Conservation (phyloP, 2,329 filamentous ascomycete genomes). For the Thermoascus crustaceus region DNA sequence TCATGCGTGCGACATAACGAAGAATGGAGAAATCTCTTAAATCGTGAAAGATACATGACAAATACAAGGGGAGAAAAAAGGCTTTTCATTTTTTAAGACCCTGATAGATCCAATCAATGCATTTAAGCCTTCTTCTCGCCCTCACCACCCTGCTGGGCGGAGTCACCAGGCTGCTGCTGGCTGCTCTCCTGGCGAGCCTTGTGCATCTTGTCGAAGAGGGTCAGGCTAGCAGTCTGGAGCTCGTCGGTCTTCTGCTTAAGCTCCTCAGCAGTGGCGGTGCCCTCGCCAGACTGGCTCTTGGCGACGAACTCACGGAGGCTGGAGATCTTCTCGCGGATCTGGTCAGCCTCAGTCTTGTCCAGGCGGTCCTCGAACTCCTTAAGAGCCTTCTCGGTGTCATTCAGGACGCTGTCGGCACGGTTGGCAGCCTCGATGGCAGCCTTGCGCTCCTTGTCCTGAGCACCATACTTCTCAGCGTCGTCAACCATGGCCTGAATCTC, state of each 20-base stretch:
- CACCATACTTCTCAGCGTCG: constrained; percentile 94
- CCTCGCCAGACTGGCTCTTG: constrained; percentile 92
- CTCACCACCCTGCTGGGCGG: constrained; percentile 40
- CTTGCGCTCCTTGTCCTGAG: constrained; percentile 95
- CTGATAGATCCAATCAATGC: constrained; percentile 3
- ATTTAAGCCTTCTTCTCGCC: constrained; percentile 65
- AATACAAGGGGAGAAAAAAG: constrained; percentile 13
- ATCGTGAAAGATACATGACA: constrained; percentile 16
- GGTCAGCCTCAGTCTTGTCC: constrained; percentile 90
- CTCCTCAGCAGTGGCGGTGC: constrained; percentile 74
- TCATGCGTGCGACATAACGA: constrained; percentile 22
- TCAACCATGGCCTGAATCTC: constrained; percentile 98
- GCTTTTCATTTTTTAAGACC: not conserved
- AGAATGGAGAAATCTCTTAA: constrained; percentile 18
- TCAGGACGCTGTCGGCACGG: constrained; percentile 89
- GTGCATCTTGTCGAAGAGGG: constrained; percentile 99
- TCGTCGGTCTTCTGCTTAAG: constrained; percentile 99
- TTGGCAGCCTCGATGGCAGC: constrained; percentile 90
- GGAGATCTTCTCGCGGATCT: constrained; percentile 88
- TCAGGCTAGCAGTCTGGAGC: constrained; percentile 89
- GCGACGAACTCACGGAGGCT: constrained; percentile 79
- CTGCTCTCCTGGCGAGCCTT: constrained; percentile 70
- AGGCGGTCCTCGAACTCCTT: constrained; percentile 95
- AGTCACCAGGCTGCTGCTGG: constrained; percentile 44
- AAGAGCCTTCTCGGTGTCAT: constrained; percentile 96